phyloP scores from a whole-genome alignment of 352 stramenopile species.

The Globisporangium barbulae region DNA sequence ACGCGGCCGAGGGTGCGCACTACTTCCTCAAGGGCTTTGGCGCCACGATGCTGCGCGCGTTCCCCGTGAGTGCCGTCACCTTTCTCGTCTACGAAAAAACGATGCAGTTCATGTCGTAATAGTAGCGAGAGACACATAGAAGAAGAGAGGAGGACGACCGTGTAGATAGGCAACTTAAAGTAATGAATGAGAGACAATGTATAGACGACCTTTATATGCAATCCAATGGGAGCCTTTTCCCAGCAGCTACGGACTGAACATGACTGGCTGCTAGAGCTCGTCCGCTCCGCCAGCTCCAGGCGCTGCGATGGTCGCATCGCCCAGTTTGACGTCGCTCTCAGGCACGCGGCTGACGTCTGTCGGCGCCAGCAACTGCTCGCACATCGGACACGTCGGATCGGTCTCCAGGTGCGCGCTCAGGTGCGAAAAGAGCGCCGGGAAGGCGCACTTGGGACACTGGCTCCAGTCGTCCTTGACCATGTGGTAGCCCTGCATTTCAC shows the following conservation, averaged over 20 bases:
- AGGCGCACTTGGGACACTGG: conserved; percentile 83
- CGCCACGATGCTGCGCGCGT: conserved; percentile 75
- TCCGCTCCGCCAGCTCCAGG: background rate
- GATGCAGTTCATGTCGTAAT: conserved; percentile 74
- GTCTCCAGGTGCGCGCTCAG: conserved; percentile 78
- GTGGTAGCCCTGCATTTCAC: conserved; percentile 80
- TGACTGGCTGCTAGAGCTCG: conserved; percentile 10
- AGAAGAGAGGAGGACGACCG: background rate
- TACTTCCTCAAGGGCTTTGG: conserved; percentile 85
- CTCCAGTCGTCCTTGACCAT: conserved; percentile 93
- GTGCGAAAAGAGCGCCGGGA: conserved; percentile 89
- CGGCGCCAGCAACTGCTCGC: conserved; percentile 46
- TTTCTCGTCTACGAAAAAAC: conserved; percentile 86
- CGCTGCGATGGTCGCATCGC: conserved; percentile 14
- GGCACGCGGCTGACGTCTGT: conserved; percentile 32
- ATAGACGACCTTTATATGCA: conserved; percentile 5
- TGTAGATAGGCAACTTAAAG: background rate
- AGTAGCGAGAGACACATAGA: conserved; percentile 1
- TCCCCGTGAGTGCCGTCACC: conserved; percentile 81
- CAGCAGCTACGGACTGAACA: background rate
- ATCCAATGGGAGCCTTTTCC: background rate
- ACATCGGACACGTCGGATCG: conserved; percentile 75
- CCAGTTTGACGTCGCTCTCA: conserved; percentile 44
- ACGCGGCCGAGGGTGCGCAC: conserved; percentile 42
- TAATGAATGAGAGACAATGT: conserved; percentile 9